Conservation (phyloP, 2,329 filamentous ascomycete genomes). For the Endothia cerciana region DNA sequence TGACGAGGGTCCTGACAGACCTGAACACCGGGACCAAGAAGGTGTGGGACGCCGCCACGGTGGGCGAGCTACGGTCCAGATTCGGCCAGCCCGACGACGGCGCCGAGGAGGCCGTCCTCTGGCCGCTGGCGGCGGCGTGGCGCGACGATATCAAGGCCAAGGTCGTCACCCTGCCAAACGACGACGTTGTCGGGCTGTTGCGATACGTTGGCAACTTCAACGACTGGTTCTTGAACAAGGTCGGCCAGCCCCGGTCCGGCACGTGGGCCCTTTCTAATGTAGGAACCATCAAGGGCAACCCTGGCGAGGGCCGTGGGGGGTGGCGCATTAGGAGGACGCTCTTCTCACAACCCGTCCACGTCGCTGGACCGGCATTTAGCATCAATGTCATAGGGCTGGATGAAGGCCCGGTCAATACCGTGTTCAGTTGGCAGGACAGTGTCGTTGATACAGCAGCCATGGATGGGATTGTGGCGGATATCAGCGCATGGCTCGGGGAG, state of each 20-base stretch:
- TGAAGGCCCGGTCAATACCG: constrained; percentile 45
- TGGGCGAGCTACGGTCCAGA: constrained; percentile 34
- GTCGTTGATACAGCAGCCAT: constrained; percentile 45
- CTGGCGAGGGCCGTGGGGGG: constrained; percentile 23
- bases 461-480: constrained; percentile 42
- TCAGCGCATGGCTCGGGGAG: constrained; percentile 38
- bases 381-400: constrained; percentile 53
- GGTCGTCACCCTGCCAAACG: constrained; percentile 40
- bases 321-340: constrained; percentile 49
- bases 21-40: constrained; percentile 45
- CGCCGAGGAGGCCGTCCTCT: constrained; percentile 42
- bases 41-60: constrained; percentile 33
- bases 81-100: constrained; percentile 22
- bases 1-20: constrained; percentile 42
- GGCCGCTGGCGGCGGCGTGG: constrained; percentile 44
- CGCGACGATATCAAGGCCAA: constrained; percentile 42
- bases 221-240: constrained; percentile 44
- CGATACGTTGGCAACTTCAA: constrained; percentile 49
- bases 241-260: constrained; percentile 46
- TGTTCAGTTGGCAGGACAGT: constrained; percentile 53
- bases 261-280: constrained; percentile 60
- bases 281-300: constrained; percentile 43
- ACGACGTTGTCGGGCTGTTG: constrained; percentile 50
- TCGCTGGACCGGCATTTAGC: constrained; percentile 47
- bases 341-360: constrained; percentile 54